Evolutionary conservation across 1,284 basidiomycete genomes (phyloP), one percentile per base, ranked within the genome.

Genomic region (Ustilago crameri): DNA sequence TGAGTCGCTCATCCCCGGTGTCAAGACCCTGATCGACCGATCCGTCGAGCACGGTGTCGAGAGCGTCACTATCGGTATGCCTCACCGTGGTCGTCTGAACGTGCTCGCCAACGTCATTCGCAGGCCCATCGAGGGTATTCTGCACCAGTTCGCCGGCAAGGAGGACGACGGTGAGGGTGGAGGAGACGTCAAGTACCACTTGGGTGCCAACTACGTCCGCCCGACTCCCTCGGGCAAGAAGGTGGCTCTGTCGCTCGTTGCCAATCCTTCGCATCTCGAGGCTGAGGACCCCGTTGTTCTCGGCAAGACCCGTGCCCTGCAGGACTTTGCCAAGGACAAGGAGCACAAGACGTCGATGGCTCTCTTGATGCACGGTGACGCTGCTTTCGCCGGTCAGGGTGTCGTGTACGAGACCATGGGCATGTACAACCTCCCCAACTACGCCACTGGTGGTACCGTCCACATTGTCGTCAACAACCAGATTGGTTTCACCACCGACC

Each of bases 401-500:
- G 87, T 98, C 65, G 95, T 98, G 40, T 99, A 98, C 86, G 96
- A 99, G 87, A 98, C 95, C 40, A 97, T 97, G 92, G 96, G 96
- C 82, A 93, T 98, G 88, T 92, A 95, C 86, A 93, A 92, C 84
- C 88, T 99, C 46, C 93, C 93, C 45, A 90, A 89, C 86, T 99
- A 97, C 85, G 94, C 95, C 49, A 97, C 95, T 18, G 96, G 96
- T 67, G 96, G 96, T 69, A 98, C 96, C 45, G 93, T 98, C 78
- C 96, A 98, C 84, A 87, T 98, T 73, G 95, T 99, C 80, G 94
- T 99, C 80, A 99, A 99, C 88, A 99, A 99, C 87, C 96, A 99
- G 85, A 97, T 98, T 70, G 96, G 96, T 74, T 99, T 99, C 87
- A 99, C 96, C 64, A 99, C 96, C 57, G 95, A 98, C 84, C 96